These are phyloP conservation scores for Chrysanthemum makinoi DNA, from an alignment of 129 eudicot species.

Conservation along the genomic window DNA sequence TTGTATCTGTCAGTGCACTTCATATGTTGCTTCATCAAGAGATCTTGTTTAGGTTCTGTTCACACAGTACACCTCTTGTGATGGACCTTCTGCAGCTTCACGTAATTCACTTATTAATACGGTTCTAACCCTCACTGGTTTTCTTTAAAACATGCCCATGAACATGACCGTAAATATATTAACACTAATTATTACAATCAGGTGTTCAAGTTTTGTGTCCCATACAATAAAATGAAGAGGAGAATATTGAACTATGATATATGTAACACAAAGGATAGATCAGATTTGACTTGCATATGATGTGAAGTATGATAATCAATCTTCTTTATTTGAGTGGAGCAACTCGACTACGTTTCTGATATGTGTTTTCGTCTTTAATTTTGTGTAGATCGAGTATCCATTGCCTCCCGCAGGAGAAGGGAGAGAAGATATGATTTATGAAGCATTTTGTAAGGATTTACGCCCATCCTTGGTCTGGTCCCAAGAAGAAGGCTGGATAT, in stretches of 20 bases:
- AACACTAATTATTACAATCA: background rate
- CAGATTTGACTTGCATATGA: background rate
- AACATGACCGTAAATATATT: too few species aligned
- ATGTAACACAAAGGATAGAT: constrained; percentile 3
- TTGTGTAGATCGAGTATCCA: constrained; percentile 50
- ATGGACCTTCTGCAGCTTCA: background rate
- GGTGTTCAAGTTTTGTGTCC: background rate
- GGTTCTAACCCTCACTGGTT: background rate
- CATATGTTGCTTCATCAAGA: too few species aligned
- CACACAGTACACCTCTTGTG: too few species aligned
- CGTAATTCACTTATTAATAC: background rate
- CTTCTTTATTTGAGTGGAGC: background rate
- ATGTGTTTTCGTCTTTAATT: background rate
- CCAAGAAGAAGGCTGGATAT: constrained; percentile 52
- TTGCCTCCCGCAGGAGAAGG: constrained; percentile 67
- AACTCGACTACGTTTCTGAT: constrained; percentile 1
- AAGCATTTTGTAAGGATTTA: constrained; percentile 46
- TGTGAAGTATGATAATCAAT: background rate
- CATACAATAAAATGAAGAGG: background rate
- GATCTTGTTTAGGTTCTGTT: too few species aligned
- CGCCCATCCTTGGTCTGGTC: constrained; percentile 83
- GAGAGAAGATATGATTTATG: constrained; percentile 21
- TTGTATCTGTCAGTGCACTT: too few species aligned
- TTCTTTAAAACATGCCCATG: too few species aligned
- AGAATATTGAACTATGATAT: background rate